Base-by-base conservation (phyloP, 352 stramenopile species). In the Phytophthora europaea region DNA sequence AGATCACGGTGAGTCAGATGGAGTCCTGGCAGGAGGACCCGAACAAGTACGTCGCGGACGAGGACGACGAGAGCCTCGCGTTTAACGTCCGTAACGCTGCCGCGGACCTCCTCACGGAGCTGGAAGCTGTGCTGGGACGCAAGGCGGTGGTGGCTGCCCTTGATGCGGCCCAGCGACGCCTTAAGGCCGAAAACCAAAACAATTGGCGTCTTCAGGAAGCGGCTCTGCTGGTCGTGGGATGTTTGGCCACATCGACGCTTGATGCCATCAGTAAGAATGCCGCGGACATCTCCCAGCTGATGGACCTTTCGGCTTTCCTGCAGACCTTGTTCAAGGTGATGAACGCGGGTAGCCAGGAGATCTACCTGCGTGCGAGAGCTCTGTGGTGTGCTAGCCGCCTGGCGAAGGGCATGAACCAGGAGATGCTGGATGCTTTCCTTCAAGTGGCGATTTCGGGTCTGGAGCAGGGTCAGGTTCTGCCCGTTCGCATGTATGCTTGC, bases 41-140 rank as follows among this genome's bases (percentile, higher is more conserved):
- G 34, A 94, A 96, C 75, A 89, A 93, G 72, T 96, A 94, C 69
- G 82, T 96, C 16, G 87, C 87, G 0, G 89, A 96, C 53, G 89
- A 96, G 75, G 89, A 96, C 63, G 89, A 96, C 67, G 86, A 94
- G 59, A 93, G 86, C 38, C 66, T 93, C n/a, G 70, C 85, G 51
- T 93, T 93, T 71, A 94, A 87, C 65, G 81, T 94, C 16, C 89
- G 89, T 33, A 94, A 91, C 51, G 85, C 85, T 52, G 87, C 81
- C 26, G 86, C 76, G 1, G 87, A 94, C 47, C 64, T 96, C 18
- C 65, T 96, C 0, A 71, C 70, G 0, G 87, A 94, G 72, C 52
- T 94, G 5, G 87, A 96, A 48, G 72, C 75, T 23, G 83, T 91
- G 28, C 70, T 96, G 3, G 87, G 89, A 38, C 78, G 80, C 0